Percentiles rank a stretch among this genome's conserved stretches.
These are phyloP conservation scores for Alectoria sarmentosa DNA, from an alignment of 495 filamentous ascomycete species.

Conservation along the genomic window DNA sequence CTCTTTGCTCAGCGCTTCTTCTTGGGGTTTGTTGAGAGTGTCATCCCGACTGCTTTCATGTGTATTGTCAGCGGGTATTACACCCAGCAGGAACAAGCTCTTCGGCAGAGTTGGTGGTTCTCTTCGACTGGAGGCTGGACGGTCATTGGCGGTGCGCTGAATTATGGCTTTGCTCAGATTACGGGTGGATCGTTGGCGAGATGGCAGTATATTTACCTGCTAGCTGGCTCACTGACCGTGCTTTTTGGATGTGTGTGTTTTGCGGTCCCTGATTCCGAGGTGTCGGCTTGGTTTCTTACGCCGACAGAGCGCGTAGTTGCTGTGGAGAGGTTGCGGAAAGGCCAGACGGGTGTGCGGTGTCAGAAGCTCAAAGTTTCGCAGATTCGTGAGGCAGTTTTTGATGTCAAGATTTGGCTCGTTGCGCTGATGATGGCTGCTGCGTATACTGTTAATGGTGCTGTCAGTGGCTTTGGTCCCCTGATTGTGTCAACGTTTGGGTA, in stretches of 20 bases:
- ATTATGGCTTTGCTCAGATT: slow-evolving; percentile 66
- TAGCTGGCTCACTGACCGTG: slow-evolving; percentile 57
- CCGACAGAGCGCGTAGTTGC: slow-evolving; percentile 45
- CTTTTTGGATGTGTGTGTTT: slow-evolving; percentile 59
- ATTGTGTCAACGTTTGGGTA: slow-evolving; percentile 67
- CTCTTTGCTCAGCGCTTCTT: slow-evolving; percentile 67
- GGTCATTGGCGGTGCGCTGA: slow-evolving; percentile 58
- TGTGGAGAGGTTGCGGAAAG: slow-evolving; percentile 45
- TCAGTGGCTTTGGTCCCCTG: slow-evolving; percentile 68
- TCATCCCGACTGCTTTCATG: slow-evolving; percentile 66
- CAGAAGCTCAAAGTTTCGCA: slow-evolving; percentile 45
- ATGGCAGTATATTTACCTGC: slow-evolving; percentile 66
- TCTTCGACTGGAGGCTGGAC: slow-evolving; percentile 59
- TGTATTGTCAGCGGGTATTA: slow-evolving; percentile 57
- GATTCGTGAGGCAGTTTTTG: slow-evolving; percentile 41
- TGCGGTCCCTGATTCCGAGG: slow-evolving; percentile 45
- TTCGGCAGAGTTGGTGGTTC: slow-evolving; percentile 66
- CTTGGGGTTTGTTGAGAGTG: slow-evolving; percentile 59
- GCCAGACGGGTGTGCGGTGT: slow-evolving; percentile 47
- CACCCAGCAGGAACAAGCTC: slow-evolving; percentile 58
- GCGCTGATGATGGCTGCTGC: slow-evolving; percentile 52
- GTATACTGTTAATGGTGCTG: slow-evolving; percentile 67
- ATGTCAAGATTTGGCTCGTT: slow-evolving; percentile 48
- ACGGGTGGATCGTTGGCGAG: slow-evolving; percentile 42
- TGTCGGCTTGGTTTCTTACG: slow-evolving; percentile 47